Base-by-base conservation (phyloP, 2,329 filamentous ascomycete species). In the Botrytis porri region DNA sequence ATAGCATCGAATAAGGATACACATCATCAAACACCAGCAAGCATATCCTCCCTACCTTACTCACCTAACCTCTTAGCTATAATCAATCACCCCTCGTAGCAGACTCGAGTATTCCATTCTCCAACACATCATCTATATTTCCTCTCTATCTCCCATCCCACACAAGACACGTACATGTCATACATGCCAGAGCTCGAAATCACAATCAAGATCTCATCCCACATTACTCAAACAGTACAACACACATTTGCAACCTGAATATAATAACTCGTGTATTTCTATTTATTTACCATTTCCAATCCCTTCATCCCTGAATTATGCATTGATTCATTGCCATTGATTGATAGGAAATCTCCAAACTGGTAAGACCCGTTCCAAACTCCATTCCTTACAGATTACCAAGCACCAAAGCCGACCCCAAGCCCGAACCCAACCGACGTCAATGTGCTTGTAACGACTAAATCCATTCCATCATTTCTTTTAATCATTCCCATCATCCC, bases 281-380 rank as follows among this genome's bases (percentile, higher is more conserved):
- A 37, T 22, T 29, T 16, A n/a, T 61, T 61, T 12, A 14, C n/a
- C 39, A 45, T 45, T 20, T 6, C 9, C 61, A 12, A 29, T 14
- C 29, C n/a, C 4, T 39, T n/a, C 35, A 29, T 43, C 20, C 16
- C 41, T 45, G 39, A 32, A 32, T 45, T 45, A 64, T 64, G 39
- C 62, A 45, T 64, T 45, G 18, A 45, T 45, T 61, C 39, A 45
- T 64, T 64, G 29, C 39, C 62, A 45, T 64, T 45, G n/a, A 64
- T 64, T 32, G n/a, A 64, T 22, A 67, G 64, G 25, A 39, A 22
- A 43, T 14, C 8, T n/a, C 25, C n/a, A 63, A 41, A n/a, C n/a
- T 43, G 37, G 37, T 16, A 6, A 29, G 16, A 29, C 37, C 61
- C 37, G 1, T 7, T 39, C 61, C 25, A 3, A 54, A 67, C 64